Conservation (phyloP, 768 basidiomycete genomes). For the Termitomyces sp. region DNA sequence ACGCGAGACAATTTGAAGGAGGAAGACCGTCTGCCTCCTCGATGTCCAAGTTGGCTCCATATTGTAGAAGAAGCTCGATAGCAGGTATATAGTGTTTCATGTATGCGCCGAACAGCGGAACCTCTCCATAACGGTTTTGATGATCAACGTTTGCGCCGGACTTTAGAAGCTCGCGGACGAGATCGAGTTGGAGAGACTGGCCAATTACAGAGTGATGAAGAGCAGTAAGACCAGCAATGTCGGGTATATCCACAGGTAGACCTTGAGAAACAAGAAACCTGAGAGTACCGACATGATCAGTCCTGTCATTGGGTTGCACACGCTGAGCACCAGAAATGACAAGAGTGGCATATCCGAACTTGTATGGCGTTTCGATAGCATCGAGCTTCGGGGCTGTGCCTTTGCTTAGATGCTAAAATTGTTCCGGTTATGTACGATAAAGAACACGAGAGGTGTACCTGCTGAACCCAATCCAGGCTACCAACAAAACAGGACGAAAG, state of each 20-base stretch:
- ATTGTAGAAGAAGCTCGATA: conserved; percentile 44
- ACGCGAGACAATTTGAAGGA: conserved; percentile 24
- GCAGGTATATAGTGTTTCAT: conserved; percentile 21
- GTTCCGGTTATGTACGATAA: neutral
- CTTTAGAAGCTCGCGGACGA: conserved; percentile 34
- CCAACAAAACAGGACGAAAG: conserved; percentile 26
- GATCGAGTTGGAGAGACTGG: conserved; percentile 16
- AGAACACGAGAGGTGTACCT: conserved; percentile 12
- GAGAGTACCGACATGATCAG: conserved; percentile 29
- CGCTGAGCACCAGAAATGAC: conserved; percentile 36
- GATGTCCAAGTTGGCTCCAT: conserved; percentile 38
- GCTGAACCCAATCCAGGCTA: conserved; percentile 6
- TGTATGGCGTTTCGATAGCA: conserved; percentile 35
- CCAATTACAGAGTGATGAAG: conserved; percentile 39
- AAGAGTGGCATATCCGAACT: conserved; percentile 36
- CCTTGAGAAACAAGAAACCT: conserved; percentile 35
- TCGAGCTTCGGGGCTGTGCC: conserved; percentile 28
- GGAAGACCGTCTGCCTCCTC: conserved; percentile 32
- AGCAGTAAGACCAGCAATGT: conserved; percentile 45
- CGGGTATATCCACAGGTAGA: conserved; percentile 31
- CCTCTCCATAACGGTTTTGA: conserved; percentile 43
- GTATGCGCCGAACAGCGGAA: conserved; percentile 30
- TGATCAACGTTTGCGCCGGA: conserved; percentile 43
- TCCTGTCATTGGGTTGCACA: conserved; percentile 10
- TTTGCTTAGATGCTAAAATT: neutral